A percentile compares a stretch with the other conserved stretches of the same genome.
phyloP scores from a whole-genome alignment of 306 rosid genomes.

The Dryas alaskensis region DNA sequence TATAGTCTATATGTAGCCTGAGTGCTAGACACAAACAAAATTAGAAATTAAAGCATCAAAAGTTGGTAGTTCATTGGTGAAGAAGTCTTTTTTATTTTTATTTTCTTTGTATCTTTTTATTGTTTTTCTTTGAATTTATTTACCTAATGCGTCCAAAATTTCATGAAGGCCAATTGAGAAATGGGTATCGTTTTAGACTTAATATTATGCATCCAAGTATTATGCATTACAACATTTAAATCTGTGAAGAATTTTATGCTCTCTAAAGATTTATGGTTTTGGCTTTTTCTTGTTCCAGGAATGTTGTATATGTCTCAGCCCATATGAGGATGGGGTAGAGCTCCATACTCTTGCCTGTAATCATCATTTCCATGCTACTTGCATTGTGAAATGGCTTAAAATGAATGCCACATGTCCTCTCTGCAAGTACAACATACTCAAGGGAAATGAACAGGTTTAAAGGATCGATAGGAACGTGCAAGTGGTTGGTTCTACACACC shows the following conservation, averaged over 20 bases:
- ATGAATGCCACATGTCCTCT: constrained; percentile 99
- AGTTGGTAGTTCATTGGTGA: background rate
- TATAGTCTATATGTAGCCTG: too few species aligned
- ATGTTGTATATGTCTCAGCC: constrained; percentile 90
- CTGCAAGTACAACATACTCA: constrained; percentile 92
- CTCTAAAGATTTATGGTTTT: constrained; percentile 4
- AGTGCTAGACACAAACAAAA: too few species aligned
- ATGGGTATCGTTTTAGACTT: background rate
- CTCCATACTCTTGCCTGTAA: constrained; percentile 93
- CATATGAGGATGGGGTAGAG: constrained; percentile 85
- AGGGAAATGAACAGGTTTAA: constrained; percentile 72
- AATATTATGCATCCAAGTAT: background rate
- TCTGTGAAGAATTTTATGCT: background rate
- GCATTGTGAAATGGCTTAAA: constrained; percentile 90
- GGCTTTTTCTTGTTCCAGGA: constrained; percentile 49
- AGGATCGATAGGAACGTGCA: constrained; percentile 21
- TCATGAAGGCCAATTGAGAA: background rate
- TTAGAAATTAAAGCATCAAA: background rate
- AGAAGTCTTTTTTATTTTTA: background rate
- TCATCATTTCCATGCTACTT: constrained; percentile 82
- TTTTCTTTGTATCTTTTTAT: background rate
- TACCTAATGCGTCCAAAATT: background rate
- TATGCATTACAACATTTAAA: background rate
- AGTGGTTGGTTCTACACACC: constrained; percentile 24
- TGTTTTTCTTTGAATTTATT: background rate